Base-by-base conservation (phyloP, 768 basidiomycete genomes). In the Suillus weaverae region DNA sequence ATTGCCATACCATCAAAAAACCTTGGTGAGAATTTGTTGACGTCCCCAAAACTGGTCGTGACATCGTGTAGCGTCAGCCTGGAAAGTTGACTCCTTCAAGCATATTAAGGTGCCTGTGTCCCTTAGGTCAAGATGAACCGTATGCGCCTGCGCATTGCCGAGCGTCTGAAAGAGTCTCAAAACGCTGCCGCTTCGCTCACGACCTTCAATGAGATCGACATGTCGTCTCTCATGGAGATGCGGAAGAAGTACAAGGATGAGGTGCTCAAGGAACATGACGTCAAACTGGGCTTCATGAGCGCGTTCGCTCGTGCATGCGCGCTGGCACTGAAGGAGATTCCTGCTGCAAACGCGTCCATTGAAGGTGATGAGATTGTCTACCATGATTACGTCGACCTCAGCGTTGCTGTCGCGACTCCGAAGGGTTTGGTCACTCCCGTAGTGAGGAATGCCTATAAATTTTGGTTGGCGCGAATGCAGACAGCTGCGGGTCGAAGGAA, bases 131-230 rank as follows among this genome's bases (percentile, higher is more conserved):
- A 98, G 84, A 98, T 99, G 96, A 96, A 87, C 78, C 90, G 96
- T 61, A 99, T 99, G 97, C 93, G 97, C 55, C 84, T 92, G 67
- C 94, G 96, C 67, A 99, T 99, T 72, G 91, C 96, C 55, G 94
- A 96, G 79, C 95, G 97, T 61, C 87, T 99, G 76, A 99, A 99
- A 82, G 91, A 97, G 76, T 97, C 96, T 30, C 97, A 99, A 77
- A 97, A 98, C 75, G 87, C 93, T 22, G 97, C 97, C 5, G 97
- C 97, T 55, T 96, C 95, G 59, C 79, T 99, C 65, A 99, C 97
- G 39, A 99, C 97, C 32, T 99, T 99, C 86, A 98, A 99, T 81
- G 97, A 99, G 80, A 94, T 99, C 74, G 97, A 99, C 82, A 99
- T 99, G 97, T 95, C 94, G 48, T 90, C 92, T 50, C 81, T 99